These are phyloP conservation scores for Cryptococcus depauperatus DNA, from an alignment of 1,284 basidiomycete species.

Conservation along the genomic window DNA sequence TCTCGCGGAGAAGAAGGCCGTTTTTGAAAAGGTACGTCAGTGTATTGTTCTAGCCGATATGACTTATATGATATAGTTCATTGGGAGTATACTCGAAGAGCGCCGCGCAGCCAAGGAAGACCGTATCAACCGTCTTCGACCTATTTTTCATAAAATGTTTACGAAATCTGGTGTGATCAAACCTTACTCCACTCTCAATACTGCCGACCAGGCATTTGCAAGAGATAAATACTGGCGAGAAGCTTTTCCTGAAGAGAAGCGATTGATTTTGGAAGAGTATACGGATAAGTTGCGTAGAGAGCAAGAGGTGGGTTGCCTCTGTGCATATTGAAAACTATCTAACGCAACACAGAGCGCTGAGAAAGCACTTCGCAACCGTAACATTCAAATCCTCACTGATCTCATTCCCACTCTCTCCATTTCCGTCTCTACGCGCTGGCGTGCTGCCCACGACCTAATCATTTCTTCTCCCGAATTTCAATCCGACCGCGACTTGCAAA, in stretches of 20 bases:
- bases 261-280: slow-evolving; percentile 80
- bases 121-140: slow-evolving; percentile 69
- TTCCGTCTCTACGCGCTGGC: slow-evolving; percentile 82
- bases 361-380: slow-evolving; percentile 62
- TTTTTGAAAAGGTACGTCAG: slow-evolving; percentile 72
- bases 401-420: slow-evolving; percentile 76
- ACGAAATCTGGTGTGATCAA: slow-evolving; percentile 75
- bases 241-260: slow-evolving; percentile 71
- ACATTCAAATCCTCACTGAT: slow-evolving; percentile 65
- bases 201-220: slow-evolving; percentile 71
- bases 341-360: slow-evolving; percentile 56
- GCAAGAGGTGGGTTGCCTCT: slow-evolving; percentile 58
- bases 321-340: neutral
- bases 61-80: slow-evolving; percentile 52
- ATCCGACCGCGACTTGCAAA: slow-evolving; percentile 62
- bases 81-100: slow-evolving; percentile 55
- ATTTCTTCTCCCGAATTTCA: slow-evolving; percentile 69
- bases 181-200: slow-evolving; percentile 78
- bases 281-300: slow-evolving; percentile 70
- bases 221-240: slow-evolving; percentile 83
- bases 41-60: neutral
- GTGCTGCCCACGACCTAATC: slow-evolving; percentile 66
- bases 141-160: slow-evolving; percentile 72
- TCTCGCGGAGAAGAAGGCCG: slow-evolving; percentile 85
- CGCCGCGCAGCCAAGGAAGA: slow-evolving; percentile 73